Evolutionary conservation across 129 eudicot genomes (phyloP).

Genomic region (Deinandra increscens): DNA sequence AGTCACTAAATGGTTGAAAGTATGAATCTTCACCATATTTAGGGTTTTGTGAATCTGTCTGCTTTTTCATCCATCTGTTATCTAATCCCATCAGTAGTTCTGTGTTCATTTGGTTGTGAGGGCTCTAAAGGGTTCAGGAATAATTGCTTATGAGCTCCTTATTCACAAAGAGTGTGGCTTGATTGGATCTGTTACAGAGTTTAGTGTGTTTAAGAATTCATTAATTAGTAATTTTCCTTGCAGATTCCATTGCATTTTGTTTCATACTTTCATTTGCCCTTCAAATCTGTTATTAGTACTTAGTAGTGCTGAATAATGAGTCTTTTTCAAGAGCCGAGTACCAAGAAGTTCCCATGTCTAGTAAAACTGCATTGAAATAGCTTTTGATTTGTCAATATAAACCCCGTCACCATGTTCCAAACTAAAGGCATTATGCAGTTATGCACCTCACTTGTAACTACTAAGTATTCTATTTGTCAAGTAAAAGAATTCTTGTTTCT

Average conservation of each 20-base stretch:
- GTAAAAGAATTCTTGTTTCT: not conserved
- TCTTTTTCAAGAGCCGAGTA: not conserved
- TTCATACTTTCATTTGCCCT: not conserved
- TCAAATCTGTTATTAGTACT: not conserved
- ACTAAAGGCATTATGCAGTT: not conserved
- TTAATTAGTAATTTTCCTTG: not conserved
- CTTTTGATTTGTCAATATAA: too few species aligned
- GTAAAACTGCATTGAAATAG: not conserved
- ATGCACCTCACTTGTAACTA: slow-evolving; percentile 11
- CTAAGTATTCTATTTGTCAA: too few species aligned
- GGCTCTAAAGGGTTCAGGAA: slow-evolving; percentile 9
- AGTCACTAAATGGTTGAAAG: too few species aligned
- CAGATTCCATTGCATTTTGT: not conserved
- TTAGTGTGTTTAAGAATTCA: not conserved
- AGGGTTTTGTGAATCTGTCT: too few species aligned
- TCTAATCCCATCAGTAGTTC: not conserved
- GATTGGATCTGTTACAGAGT: not conserved
- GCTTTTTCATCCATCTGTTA: too few species aligned
- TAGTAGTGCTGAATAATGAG: not conserved
- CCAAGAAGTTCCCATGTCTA: not conserved
- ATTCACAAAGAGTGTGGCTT: not conserved
- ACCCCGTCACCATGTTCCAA: not conserved
- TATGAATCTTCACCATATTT: too few species aligned
- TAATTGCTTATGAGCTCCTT: not conserved
- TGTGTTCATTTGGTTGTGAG: not conserved